Evolutionary conservation across 257 asterid species (phyloP).

Genomic region (Echites panduratus): DNA sequence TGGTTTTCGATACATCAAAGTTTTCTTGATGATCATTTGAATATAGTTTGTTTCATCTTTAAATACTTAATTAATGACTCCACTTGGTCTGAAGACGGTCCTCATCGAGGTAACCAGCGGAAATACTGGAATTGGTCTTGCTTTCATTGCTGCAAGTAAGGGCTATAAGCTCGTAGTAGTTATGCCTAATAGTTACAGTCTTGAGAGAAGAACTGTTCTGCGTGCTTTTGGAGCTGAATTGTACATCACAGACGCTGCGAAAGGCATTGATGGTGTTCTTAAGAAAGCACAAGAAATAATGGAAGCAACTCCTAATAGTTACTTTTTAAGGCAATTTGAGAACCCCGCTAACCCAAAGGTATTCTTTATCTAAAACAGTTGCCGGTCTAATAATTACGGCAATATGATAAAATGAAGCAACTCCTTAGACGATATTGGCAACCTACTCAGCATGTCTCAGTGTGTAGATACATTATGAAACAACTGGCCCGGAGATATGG

Average conservation of each 20-base stretch:
- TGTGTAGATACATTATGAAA: constrained; percentile 39
- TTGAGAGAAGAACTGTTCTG: constrained; percentile 39
- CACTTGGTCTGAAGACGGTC: constrained; percentile 28
- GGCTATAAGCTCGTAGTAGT: constrained; percentile 40
- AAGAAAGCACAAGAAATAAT: constrained; percentile 32
- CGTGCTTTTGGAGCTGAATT: constrained; percentile 45
- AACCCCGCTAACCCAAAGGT: constrained; percentile 48
- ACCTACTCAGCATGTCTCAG: constrained; percentile 9
- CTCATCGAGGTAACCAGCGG: constrained; percentile 43
- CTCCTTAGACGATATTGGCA: not conserved
- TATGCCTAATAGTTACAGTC: constrained; percentile 38
- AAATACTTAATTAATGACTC: not conserved
- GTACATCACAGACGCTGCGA: constrained; percentile 28
- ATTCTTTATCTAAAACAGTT: not conserved
- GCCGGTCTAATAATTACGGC: no score
- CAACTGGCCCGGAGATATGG: constrained; percentile 56
- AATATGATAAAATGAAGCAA: no score
- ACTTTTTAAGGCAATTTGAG: constrained; percentile 34
- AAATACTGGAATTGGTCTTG: constrained; percentile 49
- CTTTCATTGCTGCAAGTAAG: constrained; percentile 34
- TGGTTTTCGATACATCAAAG: not conserved
- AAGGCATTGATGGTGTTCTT: constrained; percentile 27
- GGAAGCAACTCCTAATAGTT: constrained; percentile 31
- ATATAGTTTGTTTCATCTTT: not conserved
- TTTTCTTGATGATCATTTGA: not conserved